Conservation (phyloP, 371 early-diverging fungal genomes). For the Aphelidium insulamus region DNA sequence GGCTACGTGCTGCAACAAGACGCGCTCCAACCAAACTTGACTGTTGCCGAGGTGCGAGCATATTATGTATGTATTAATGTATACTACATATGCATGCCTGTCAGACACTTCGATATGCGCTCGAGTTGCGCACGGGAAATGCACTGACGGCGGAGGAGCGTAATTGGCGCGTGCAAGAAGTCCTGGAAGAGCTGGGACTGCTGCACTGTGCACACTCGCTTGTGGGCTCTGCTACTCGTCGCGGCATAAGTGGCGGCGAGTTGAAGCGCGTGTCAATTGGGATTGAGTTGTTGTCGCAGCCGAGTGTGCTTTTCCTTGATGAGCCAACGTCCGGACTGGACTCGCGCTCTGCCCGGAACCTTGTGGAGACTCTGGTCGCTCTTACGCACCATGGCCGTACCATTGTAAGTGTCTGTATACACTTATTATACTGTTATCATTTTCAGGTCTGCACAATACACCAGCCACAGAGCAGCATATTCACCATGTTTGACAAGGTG, state of each 20-base stretch:
- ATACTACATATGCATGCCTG: too few species aligned
- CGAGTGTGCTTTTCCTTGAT: slow-evolving; percentile 55
- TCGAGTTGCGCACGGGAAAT: too few species aligned
- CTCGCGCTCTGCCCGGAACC: slow-evolving; percentile 4
- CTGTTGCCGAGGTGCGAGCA: too few species aligned
- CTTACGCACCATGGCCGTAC: neutral
- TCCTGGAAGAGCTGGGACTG: slow-evolving; percentile 38
- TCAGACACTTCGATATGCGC: too few species aligned
- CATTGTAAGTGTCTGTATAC: neutral
- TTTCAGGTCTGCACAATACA: too few species aligned
- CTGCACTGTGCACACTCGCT: slow-evolving; percentile 29
- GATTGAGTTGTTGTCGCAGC: slow-evolving; percentile 48
- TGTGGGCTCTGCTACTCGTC: slow-evolving; percentile 13
- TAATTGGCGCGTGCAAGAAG: slow-evolving; percentile 31
- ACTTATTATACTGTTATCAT: too few species aligned
- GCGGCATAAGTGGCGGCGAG: slow-evolving; percentile 4
- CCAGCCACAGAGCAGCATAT: slow-evolving; percentile 26
- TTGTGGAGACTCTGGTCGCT: neutral
- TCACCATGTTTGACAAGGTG: slow-evolving; percentile 46
- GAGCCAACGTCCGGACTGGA: slow-evolving; percentile 68
- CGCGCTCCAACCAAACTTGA: too few species aligned
- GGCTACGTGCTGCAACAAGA: too few species aligned
- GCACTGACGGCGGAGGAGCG: slow-evolving; percentile 20
- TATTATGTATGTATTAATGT: too few species aligned
- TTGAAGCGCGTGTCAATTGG: slow-evolving; percentile 2